These are phyloP conservation scores for Metschnikowia anglica DNA, from an alignment of 805 yeast species.

Conservation along the genomic window DNA sequence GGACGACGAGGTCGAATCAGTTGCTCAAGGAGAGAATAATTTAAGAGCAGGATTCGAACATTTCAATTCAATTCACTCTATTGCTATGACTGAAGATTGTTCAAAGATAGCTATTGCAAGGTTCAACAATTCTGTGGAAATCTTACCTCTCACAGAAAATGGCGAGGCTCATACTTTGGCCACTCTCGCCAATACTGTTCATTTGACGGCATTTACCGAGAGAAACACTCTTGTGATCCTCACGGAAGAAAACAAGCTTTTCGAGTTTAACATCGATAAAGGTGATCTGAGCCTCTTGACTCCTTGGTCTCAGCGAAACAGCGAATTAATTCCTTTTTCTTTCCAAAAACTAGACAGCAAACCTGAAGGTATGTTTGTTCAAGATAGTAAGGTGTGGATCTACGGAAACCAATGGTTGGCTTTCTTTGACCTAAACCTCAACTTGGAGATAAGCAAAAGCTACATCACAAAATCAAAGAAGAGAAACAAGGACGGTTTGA, in stretches of 20 bases:
- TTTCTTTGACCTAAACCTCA: conserved; percentile 62
- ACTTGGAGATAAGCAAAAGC: conserved; percentile 47
- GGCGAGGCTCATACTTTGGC: conserved; percentile 46
- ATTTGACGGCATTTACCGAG: conserved; percentile 57
- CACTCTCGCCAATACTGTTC: conserved; percentile 57
- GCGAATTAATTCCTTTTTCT: conserved; percentile 70
- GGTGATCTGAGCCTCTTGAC: conserved; percentile 46
- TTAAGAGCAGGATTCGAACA: conserved; percentile 41
- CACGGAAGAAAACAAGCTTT: conserved; percentile 71
- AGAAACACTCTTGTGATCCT: conserved; percentile 56
- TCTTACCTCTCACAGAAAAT: conserved; percentile 32
- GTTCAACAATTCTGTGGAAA: conserved; percentile 65
- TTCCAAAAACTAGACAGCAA: conserved; percentile 58
- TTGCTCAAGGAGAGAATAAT: conserved; percentile 14
- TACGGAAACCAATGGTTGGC: conserved; percentile 84
- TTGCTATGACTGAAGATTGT: conserved; percentile 49
- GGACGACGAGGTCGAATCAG: conserved; percentile 43
- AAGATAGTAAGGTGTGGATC: conserved; percentile 65
- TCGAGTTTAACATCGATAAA: conserved; percentile 50
- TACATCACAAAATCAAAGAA: conserved; percentile 33
- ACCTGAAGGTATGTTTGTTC: conserved; percentile 68
- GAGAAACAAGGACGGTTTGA: conserved; percentile 44
- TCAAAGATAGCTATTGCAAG: conserved; percentile 56
- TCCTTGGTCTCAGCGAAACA: conserved; percentile 75
- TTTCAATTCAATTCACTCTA: conserved; percentile 49